These are phyloP conservation scores for Fusarium stilboides DNA, from an alignment of 2,329 filamentous ascomycete species.

Conservation along the genomic window DNA sequence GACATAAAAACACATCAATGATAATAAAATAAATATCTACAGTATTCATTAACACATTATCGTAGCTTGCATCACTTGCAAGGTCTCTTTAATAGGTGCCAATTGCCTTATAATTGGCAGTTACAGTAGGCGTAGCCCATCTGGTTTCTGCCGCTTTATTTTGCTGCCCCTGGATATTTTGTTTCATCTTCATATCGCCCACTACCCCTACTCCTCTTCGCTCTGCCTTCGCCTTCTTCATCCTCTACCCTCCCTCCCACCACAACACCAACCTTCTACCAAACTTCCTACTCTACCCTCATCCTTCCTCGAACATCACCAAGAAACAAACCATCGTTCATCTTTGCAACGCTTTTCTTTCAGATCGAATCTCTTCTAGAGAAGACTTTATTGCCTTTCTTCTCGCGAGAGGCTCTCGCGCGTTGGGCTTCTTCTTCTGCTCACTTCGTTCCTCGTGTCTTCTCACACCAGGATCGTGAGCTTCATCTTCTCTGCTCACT, in stretches of 20 bases:
- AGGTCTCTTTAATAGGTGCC: neutral
- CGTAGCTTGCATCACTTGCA: neutral
- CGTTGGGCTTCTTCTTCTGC: constrained; percentile 1
- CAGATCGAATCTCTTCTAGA: neutral
- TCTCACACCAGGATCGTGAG: neutral
- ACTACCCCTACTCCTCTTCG: neutral
- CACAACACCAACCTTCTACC: constrained; percentile 5
- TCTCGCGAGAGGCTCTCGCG: neutral
- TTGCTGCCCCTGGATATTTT: constrained; percentile 11
- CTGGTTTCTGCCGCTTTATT: constrained; percentile 1
- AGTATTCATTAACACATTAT: neutral
- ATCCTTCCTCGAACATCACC: constrained; percentile 1
- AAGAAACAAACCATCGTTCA: constrained; percentile 13
- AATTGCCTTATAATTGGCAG: neutral
- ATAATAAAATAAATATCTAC: no score
- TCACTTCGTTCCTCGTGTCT: constrained; percentile 4
- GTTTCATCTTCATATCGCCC: constrained; percentile 4
- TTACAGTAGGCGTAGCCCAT: neutral
- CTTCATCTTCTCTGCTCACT: constrained; percentile 5
- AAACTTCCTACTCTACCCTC: constrained; percentile 5
- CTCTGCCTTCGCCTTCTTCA: neutral
- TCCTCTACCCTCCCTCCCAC: constrained; percentile 3
- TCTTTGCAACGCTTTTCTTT: neutral
- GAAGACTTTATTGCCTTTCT: neutral
- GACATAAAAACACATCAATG: neutral